Evolutionary conservation across 2,329 filamentous ascomycete species (phyloP).

Genomic region (Clarireedia paspali): DNA sequence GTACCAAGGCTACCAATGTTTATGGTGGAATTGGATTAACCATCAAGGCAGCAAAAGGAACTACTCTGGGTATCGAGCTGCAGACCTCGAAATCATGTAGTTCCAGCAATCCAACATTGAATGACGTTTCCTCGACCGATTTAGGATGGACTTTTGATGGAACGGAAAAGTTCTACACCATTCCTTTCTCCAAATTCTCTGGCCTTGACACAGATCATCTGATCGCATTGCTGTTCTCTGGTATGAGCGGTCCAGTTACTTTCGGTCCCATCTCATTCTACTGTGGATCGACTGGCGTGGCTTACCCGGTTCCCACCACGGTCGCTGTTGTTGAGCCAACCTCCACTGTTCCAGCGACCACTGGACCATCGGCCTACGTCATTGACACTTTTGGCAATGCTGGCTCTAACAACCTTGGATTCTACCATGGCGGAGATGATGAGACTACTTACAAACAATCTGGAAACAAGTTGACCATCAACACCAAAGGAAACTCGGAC

Average conservation of each 20-base stretch:
- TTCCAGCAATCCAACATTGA: conserved; percentile 28
- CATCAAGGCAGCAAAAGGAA: conserved; percentile 45
- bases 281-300: conserved; percentile 43
- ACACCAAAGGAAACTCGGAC: conserved; percentile 48
- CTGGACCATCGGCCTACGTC: conserved; percentile 41
- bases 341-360: conserved; percentile 42
- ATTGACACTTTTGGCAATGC: conserved; percentile 52
- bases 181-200: conserved; percentile 45
- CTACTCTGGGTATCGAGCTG: conserved; percentile 44
- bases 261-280: conserved; percentile 52
- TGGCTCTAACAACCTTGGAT: conserved; percentile 49
- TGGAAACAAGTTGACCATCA: conserved; percentile 45
- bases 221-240: conserved; percentile 42
- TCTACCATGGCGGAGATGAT: conserved; percentile 61
- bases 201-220: conserved; percentile 45
- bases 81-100: conserved; percentile 36
- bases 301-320: conserved; percentile 40
- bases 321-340: conserved; percentile 35
- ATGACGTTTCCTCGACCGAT: conserved; percentile 33
- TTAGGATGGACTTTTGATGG: conserved; percentile 55
- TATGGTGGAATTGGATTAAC: conserved; percentile 50
- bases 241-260: conserved; percentile 39
- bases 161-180: conserved; percentile 49
- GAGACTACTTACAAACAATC: conserved; percentile 44
- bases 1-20: conserved; percentile 39